Percentiles rank a stretch among this genome's conserved stretches.
These are phyloP conservation scores for Ophiobolus disseminans DNA, from an alignment of 2,329 filamentous ascomycete species.

Conservation along the genomic window DNA sequence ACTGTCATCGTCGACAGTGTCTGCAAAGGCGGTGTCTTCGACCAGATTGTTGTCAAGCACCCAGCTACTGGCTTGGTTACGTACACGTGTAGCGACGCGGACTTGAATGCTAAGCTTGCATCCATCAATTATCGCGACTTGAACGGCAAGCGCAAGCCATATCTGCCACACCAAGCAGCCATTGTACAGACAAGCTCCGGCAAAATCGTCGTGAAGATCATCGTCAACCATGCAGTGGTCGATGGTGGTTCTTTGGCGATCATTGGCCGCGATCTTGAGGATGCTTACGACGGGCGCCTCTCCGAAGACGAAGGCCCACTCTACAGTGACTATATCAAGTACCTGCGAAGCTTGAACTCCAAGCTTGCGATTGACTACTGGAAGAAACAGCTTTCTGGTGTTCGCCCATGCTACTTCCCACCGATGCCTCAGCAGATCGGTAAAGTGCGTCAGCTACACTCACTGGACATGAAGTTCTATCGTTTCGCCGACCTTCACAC, in stretches of 20 bases:
- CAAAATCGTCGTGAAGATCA: constrained; percentile 41
- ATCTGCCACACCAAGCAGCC: constrained; percentile 42
- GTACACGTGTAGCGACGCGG: constrained; percentile 31
- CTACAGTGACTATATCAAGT: constrained; percentile 47
- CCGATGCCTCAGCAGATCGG: constrained; percentile 26
- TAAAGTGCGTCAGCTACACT: constrained; percentile 35
- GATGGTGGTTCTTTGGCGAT: constrained; percentile 43
- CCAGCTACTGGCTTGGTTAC: constrained; percentile 31
- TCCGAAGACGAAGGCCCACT: constrained; percentile 34
- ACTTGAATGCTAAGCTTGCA: constrained; percentile 28
- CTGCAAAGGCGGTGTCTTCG: constrained; percentile 45
- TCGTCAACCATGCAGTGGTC: constrained; percentile 46
- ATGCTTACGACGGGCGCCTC: constrained; percentile 39
- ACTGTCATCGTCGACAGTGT: constrained; percentile 46
- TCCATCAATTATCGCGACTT: constrained; percentile 34
- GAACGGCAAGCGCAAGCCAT: constrained; percentile 39
- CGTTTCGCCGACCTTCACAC: constrained; percentile 38
- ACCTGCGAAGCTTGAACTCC: constrained; percentile 30
- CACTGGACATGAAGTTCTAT: constrained; percentile 38
- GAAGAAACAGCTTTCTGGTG: constrained; percentile 38
- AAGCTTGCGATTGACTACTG: constrained; percentile 37
- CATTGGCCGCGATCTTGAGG: constrained; percentile 39
- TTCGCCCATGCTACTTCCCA: constrained; percentile 45
- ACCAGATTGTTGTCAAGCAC: constrained; percentile 42
- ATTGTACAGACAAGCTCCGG: constrained; percentile 37